phyloP scores from a whole-genome alignment of 78 protist genomes.

The Salpingoeca rosetta region DNA sequence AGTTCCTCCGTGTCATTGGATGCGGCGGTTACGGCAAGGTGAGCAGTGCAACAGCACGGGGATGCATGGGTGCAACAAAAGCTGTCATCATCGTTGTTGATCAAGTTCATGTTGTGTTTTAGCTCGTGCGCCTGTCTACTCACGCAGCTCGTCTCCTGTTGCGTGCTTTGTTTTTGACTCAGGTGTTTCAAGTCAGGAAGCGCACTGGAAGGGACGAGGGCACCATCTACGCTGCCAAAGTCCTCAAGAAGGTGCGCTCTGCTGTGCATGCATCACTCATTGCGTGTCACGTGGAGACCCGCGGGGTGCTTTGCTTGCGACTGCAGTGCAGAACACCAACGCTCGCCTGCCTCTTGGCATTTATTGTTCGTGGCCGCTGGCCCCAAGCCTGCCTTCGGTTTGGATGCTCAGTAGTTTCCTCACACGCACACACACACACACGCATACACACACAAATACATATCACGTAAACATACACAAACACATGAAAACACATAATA shows the following conservation, averaged over 20 bases:
- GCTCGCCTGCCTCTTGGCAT: not conserved
- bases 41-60: not conserved
- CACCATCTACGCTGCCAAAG: slow-evolving; percentile 22
- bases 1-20: slow-evolving; percentile 4
- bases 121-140: not conserved
- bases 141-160: not conserved
- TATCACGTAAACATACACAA: no score
- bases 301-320: not conserved
- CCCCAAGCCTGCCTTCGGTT: no score
- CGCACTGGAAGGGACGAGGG: not conserved
- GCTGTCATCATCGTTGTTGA: not conserved
- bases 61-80: not conserved
- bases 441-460: no score
- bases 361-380: not conserved
- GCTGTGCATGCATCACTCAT: not conserved
- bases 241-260: slow-evolving; percentile 18
- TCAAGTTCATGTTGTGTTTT: not conserved
- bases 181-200: slow-evolving; percentile 35
- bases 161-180: not conserved
- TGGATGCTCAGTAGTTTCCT: no score
- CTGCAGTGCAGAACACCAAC: not conserved
- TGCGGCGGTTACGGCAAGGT: slow-evolving; percentile 26
- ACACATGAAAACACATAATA: no score
- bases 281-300: not conserved
- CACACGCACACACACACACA: no score